Evolutionary conservation across 2,329 filamentous ascomycete species (phyloP).

Genomic region (Colletotrichum godetiae): DNA sequence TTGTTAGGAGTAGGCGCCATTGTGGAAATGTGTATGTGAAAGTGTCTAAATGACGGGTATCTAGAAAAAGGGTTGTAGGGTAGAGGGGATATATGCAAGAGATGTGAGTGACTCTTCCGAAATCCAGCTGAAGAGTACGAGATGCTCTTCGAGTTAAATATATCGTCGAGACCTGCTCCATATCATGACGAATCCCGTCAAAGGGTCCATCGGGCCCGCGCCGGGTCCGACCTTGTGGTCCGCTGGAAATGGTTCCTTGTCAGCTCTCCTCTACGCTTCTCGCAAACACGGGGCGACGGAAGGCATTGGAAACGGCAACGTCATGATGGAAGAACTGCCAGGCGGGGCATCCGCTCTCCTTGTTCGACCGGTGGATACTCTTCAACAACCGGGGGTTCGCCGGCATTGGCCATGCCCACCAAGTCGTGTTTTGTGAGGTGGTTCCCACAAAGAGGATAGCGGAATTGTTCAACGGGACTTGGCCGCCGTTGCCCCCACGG

Average conservation of each 20-base stretch:
- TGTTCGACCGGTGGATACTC: background rate
- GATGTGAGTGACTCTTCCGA: background rate
- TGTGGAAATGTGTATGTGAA: background rate
- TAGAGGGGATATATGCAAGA: background rate
- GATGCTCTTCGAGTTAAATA: constrained; percentile 3
- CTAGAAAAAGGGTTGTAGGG: background rate
- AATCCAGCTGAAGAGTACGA: background rate
- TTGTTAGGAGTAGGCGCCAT: constrained; percentile 73
- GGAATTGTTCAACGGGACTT: background rate
- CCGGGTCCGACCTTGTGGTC: constrained; percentile 19
- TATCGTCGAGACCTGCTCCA: constrained; percentile 3
- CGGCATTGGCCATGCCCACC: constrained; percentile 5
- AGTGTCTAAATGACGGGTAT: background rate
- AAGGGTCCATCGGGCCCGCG: constrained; percentile 14
- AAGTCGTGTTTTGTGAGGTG: constrained; percentile 5
- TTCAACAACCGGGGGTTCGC: background rate
- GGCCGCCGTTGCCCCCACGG: background rate
- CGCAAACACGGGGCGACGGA: constrained; percentile 7
- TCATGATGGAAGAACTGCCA: constrained; percentile 29
- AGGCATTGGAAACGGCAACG: constrained; percentile 25
- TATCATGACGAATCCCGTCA: background rate
- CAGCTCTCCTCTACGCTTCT: background rate
- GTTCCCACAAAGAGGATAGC: constrained; percentile 22
- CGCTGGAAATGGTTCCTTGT: background rate
- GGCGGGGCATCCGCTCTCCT: background rate